Base-by-base conservation (phyloP, 179 eudicot species). In the Beta corolliflora region DNA sequence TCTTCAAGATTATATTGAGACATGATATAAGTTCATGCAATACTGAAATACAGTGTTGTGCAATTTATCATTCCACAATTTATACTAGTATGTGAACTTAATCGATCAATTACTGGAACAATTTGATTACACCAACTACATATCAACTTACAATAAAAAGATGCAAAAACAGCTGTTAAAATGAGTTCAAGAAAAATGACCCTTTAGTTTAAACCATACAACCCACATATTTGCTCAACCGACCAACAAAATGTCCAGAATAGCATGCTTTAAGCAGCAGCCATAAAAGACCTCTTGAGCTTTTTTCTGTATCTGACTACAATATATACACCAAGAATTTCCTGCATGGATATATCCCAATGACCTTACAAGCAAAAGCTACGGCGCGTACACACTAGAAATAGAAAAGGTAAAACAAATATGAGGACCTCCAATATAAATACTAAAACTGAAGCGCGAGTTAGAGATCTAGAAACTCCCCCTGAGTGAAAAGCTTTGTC, bases 301-400 rank as follows among this genome's bases (percentile, higher is more conserved):
- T 71, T 71, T 77, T 61, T 29, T n/a, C 73, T 65, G 68, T 73
- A 52, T 45, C 76, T 71, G 21, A 71, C 77, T 78, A 73, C 78
- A 25, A 54, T 78, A 82, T 73, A 61, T 73, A 82, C 81, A 82
- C 81, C 85, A 77, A 61, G 31, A 82, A 72, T 78, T 82, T 71
- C 81, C 84, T 82, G 78, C 84, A 68, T 60, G 71, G 67, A 61
- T 36, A 25, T 29, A 71, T 73, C 8, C 79, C 53, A 74, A 50
- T 14, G 45, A 79, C 82, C 46, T 54, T 54, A 73, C 82, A n/a
- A 83, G 70, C 75, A 79, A 69, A 71, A 83, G 56, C 77, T 83
- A 79, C 58, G 72, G 76, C 53, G 76, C 59, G 53, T 70, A 36
- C 55, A 79, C 82, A 70, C 79, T 31, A 50, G 25, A 79, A 59